Conservation (phyloP, 345 rosid genomes). For the Populus davidiana region DNA sequence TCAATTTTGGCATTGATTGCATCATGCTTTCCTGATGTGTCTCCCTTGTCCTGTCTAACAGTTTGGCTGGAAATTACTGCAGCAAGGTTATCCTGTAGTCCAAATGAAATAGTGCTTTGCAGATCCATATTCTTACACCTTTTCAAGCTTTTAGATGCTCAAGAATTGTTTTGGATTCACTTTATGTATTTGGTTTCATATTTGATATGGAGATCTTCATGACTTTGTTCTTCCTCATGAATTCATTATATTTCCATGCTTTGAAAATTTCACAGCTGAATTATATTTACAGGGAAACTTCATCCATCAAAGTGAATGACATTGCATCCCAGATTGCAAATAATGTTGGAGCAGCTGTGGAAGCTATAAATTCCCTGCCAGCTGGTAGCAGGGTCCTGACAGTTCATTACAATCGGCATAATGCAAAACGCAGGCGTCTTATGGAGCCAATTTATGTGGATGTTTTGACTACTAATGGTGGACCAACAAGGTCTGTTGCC, state of each 20-base stretch:
- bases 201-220: not conserved
- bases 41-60: conserved; percentile 77
- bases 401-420: conserved; percentile 81
- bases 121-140: not conserved
- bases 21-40: conserved; percentile 86
- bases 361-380: conserved; percentile 68
- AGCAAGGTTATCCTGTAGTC: conserved; percentile 59
- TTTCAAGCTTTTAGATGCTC: conserved; percentile 6
- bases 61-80: conserved; percentile 99
- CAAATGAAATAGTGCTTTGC: conserved; percentile 1
- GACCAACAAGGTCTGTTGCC: conserved; percentile 28
- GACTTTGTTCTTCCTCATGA: not conserved
- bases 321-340: conserved; percentile 81
- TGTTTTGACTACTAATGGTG: conserved; percentile 30
- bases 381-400: conserved; percentile 47
- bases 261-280: not conserved
- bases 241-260: not conserved
- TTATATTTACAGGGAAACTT: conserved; percentile 72
- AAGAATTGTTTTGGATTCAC: not conserved
- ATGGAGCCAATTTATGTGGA: conserved; percentile 47
- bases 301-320: conserved; percentile 91
- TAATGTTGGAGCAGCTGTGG: conserved; percentile 79
- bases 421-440: conserved; percentile 84
- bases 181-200: not conserved
- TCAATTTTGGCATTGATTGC: conserved; percentile 92